These are phyloP conservation scores for Chaetoscypha palmicola DNA, from an alignment of 2,329 filamentous ascomycete genomes.

Conservation along the genomic window DNA sequence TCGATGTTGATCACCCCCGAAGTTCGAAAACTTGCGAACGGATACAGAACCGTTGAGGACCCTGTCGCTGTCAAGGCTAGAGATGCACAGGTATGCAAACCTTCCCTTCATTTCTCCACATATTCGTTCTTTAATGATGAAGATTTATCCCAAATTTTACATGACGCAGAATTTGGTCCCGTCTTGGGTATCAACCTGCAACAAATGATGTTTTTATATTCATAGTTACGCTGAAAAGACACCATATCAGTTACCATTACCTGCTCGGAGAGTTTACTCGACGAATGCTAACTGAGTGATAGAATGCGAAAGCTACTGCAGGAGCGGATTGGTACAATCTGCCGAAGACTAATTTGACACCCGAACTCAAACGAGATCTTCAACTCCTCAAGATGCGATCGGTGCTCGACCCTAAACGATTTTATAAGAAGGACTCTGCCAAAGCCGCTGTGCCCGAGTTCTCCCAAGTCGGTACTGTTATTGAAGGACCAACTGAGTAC, in stretches of 20 bases:
- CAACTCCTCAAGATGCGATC: slow-evolving; percentile 85
- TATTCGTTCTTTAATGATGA: slow-evolving; percentile 55
- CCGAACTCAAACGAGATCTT: slow-evolving; percentile 80
- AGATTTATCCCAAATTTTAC: slow-evolving; percentile 60
- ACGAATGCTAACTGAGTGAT: slow-evolving; percentile 17
- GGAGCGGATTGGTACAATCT: slow-evolving; percentile 84
- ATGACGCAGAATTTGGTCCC: slow-evolving; percentile 71
- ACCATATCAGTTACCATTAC: slow-evolving; percentile 8
- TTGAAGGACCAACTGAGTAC: slow-evolving; percentile 84
- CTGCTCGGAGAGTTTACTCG: slow-evolving; percentile 2
- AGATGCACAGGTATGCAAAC: slow-evolving; percentile 43
- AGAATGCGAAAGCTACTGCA: slow-evolving; percentile 52
- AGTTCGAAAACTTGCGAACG: slow-evolving; percentile 40
- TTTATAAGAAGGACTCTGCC: slow-evolving; percentile 57
- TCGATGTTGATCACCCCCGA: slow-evolving; percentile 42
- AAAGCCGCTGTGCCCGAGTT: slow-evolving; percentile 68
- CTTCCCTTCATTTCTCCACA: background rate
- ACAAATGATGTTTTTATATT: slow-evolving; percentile 51
- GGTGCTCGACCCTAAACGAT: slow-evolving; percentile 76
- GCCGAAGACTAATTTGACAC: slow-evolving; percentile 74
- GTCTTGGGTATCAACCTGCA: slow-evolving; percentile 75
- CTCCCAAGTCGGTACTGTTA: slow-evolving; percentile 80
- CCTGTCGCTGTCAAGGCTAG: slow-evolving; percentile 40
- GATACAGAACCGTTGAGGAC: slow-evolving; percentile 47
- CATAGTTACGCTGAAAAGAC: slow-evolving; percentile 65